Evolutionary conservation across 805 yeast species (phyloP).

Genomic region (Phaffomyces opuntiae): DNA sequence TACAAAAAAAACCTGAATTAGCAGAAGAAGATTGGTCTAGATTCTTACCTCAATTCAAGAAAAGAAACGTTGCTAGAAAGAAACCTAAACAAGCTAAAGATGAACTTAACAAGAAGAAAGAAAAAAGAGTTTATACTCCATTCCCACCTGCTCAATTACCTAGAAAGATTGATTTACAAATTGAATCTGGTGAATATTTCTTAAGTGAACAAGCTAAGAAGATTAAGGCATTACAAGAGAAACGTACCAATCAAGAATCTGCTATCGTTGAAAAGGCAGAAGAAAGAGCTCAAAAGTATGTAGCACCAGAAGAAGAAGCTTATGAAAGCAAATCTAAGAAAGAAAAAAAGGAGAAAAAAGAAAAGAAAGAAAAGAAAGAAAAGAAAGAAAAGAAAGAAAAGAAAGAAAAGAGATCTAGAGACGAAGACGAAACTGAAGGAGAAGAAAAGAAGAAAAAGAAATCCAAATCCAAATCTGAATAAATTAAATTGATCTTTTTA

Average conservation of each 20-base stretch:
- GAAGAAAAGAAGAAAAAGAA: constrained; percentile 22
- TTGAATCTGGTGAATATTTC: constrained; percentile 98
- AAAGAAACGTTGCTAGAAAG: constrained; percentile 91
- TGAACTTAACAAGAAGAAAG: constrained; percentile 35
- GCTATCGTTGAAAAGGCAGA: constrained; percentile 55
- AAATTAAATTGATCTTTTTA: too few relatives aligned
- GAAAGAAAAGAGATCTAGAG: constrained; percentile 21
- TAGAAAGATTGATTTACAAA: constrained; percentile 93
- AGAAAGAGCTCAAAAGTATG: constrained; percentile 71
- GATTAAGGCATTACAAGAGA: constrained; percentile 61
- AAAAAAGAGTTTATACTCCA: constrained; percentile 84
- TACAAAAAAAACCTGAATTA: constrained; percentile 90
- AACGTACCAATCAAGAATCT: constrained; percentile 71
- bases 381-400: constrained; percentile 22
- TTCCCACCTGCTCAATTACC: constrained; percentile 98
- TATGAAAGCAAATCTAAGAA: constrained; percentile 35
- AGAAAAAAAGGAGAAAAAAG: constrained; percentile 24
- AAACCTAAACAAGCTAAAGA: constrained; percentile 63
- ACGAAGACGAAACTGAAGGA: constrained; percentile 21
- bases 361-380: constrained; percentile 22
- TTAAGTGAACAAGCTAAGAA: constrained; percentile 81
- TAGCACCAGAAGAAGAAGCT: constrained; percentile 76
- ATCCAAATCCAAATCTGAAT: too few relatives aligned
- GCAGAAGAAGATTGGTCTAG: constrained; percentile 96
- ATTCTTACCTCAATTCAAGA: constrained; percentile 93